These are phyloP conservation scores for Hypoxylon lienhwacheense DNA, from an alignment of 495 filamentous ascomycete genomes.

Conservation along the genomic window DNA sequence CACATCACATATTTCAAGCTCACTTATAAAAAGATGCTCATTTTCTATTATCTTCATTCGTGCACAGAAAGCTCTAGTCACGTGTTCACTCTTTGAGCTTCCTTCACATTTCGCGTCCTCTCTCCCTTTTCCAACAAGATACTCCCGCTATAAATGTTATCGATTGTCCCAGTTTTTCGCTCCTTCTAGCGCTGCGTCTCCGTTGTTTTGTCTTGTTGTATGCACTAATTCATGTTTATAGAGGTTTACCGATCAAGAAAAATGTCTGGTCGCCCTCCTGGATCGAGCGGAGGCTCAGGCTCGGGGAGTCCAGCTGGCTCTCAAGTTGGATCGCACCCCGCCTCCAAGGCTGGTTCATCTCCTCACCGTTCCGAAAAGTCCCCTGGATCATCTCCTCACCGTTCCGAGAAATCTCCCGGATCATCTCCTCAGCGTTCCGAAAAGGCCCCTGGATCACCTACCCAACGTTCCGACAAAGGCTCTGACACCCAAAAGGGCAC, in stretches of 20 bases:
- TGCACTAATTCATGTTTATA: not conserved
- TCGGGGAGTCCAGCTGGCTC: slow-evolving; percentile 1
- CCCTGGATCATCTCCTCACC: slow-evolving; percentile 15
- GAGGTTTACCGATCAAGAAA: not conserved
- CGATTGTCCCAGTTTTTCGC: not conserved
- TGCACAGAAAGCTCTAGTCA: no score
- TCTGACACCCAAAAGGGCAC: slow-evolving; percentile 16
- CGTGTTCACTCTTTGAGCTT: no score
- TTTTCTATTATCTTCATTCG: no score
- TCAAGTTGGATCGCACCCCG: slow-evolving; percentile 14
- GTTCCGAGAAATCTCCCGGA: slow-evolving; percentile 3
- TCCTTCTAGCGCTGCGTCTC: no score
- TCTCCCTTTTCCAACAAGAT: not conserved
- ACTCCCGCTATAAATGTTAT: not conserved
- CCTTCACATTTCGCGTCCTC: no score
- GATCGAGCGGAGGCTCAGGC: slow-evolving; percentile 4
- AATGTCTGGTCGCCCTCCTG: slow-evolving; percentile 24
- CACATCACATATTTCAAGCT: no score
- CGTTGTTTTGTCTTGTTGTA: not conserved
- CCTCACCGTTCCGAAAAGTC: slow-evolving; percentile 10
- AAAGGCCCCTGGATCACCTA: slow-evolving; percentile 16
- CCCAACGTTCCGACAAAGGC: slow-evolving; percentile 9
- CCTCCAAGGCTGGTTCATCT: slow-evolving; percentile 21
- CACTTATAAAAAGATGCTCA: no score
- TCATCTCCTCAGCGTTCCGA: slow-evolving; percentile 18